Base-by-base conservation (phyloP, 495 filamentous ascomycete species). In the Penicillium samsonianum region DNA sequence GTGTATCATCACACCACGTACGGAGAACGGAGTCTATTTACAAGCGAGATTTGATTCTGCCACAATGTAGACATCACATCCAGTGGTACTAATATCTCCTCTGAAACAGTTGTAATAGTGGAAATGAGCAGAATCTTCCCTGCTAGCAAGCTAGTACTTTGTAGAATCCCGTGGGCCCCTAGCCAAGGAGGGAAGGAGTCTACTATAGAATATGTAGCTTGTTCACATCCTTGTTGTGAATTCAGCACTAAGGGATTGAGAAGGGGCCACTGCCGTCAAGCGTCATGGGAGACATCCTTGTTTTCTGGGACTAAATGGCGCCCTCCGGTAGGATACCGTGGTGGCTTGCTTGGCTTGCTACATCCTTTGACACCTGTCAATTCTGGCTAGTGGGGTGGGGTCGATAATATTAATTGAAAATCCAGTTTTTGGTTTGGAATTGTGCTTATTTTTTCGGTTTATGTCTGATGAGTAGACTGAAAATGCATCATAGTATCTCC, bases 331-430 rank as follows among this genome's bases (percentile, higher is more conserved):
- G 31, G 46, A 49, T 26, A 16, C 50, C 35, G 37, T 16, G 23
- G 19, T 53, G 50, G 50, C 50, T 53, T 53, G 40, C 28, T 35
- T 38, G 35, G 35, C 35, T 38, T 38, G 4, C 5, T 37, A 37
- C 19, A 25, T 23, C 35, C 28, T 17, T 54, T 54, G 41, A 25
- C 51, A 54, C 51, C 51, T 45, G 51, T 45, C 51, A 54, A 22
- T 45, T 54, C 7, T 25, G 40, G 51, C 40, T 54, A 54, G 51
- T n/a, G 30, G 40, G 40, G 40, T 44, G 51, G 51, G 19, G 51
- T 25, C 14, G 3, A 23, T 38, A 41, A 17, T 20, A 41, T 5
- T 6, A 17, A 53, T 19, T 8, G 22, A 30, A 22, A 43, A 35
- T 33, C 31, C 33, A 37, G 8, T 12, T 2, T 20, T 5, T 35